A percentile compares a stretch with the other conserved stretches of the same genome.
Evolutionary conservation across 768 basidiomycete genomes (phyloP).

Genomic region (Leccinum disarticulatum): DNA sequence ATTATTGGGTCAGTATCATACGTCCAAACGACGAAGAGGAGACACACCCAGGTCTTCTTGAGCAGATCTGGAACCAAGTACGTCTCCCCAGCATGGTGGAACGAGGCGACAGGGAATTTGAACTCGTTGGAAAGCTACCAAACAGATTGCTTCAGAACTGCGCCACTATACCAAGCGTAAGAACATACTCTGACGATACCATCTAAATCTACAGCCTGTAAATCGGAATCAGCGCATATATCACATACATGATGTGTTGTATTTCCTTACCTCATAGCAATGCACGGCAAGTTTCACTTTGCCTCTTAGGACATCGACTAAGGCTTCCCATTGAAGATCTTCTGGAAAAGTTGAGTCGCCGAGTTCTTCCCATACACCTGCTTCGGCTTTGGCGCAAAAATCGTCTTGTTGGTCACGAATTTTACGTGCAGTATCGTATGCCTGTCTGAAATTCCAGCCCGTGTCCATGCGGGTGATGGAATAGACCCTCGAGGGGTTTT

Average conservation of each 20-base stretch:
- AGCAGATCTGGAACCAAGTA: constrained; percentile 80
- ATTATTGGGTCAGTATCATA: background rate
- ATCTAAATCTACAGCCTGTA: constrained; percentile 68
- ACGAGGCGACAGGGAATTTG: constrained; percentile 72
- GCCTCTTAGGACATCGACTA: constrained; percentile 77
- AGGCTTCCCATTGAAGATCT: constrained; percentile 73
- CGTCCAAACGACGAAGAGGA: background rate
- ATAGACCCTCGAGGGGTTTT: constrained; percentile 39
- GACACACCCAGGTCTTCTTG: constrained; percentile 60
- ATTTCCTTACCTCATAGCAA: constrained; percentile 36
- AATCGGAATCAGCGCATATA: background rate
- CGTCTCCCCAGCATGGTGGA: constrained; percentile 81
- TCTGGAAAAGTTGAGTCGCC: constrained; percentile 45
- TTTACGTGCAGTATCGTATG: constrained; percentile 72
- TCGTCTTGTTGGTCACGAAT: constrained; percentile 68
- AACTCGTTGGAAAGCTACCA: constrained; percentile 78
- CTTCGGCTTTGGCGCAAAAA: constrained; percentile 64
- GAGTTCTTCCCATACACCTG: constrained; percentile 39
- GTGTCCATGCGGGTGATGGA: constrained; percentile 70
- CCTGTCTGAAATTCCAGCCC: constrained; percentile 75
- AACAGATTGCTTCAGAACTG: background rate
- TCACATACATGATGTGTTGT: background rate
- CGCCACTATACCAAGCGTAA: background rate
- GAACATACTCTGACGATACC: constrained; percentile 61
- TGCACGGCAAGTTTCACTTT: constrained; percentile 53